A percentile compares a stretch with the other conserved stretches of the same genome.
phyloP scores from a whole-genome alignment of 2,329 filamentous ascomycete species.

The Lasiodiplodia citricola region DNA sequence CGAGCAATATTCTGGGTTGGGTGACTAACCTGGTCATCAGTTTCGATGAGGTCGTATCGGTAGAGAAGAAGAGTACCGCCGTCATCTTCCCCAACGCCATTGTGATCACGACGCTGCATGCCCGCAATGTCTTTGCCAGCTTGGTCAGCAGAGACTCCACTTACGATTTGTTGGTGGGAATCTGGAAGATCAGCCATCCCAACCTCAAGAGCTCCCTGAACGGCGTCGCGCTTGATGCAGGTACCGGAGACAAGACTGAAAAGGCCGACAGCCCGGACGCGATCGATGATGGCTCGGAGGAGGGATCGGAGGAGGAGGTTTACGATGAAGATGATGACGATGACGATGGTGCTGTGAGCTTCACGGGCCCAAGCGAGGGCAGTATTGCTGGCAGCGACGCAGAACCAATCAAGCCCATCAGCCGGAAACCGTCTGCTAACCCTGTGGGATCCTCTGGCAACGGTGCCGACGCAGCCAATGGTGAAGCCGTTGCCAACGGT shows the following conservation, averaged over 20 bases:
- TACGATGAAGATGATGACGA: conserved; percentile 82
- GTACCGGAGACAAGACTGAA: conserved; percentile 87
- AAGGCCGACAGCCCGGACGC: conserved; percentile 63
- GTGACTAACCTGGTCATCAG: conserved; percentile 96
- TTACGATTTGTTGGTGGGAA: conserved; percentile 95
- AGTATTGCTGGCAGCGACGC: conserved; percentile 62
- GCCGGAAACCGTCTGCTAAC: conserved; percentile 73
- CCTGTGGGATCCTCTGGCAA: conserved; percentile 46
- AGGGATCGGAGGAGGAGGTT: conserved; percentile 75
- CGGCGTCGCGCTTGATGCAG: conserved; percentile 79
- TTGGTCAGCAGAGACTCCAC: conserved; percentile 94
- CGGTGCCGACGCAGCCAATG: conserved; percentile 43
- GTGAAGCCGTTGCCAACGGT: conserved; percentile 47
- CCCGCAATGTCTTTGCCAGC: conserved; percentile 94
- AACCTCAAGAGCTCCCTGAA: conserved; percentile 90
- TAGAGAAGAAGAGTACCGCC: conserved; percentile 96
- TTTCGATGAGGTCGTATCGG: conserved; percentile 95
- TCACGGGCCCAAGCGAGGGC: conserved; percentile 60
- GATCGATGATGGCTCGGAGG: conserved; percentile 56
- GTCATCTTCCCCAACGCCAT: conserved; percentile 96
- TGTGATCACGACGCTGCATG: conserved; percentile 93
- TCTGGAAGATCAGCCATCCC: conserved; percentile 97
- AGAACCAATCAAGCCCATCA: conserved; percentile 59
- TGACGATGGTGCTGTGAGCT: conserved; percentile 70
- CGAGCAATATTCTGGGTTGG: conserved; percentile 98